Percentiles rank a stretch among this genome's conserved stretches.
phyloP scores from a whole-genome alignment of 768 basidiomycete genomes.

The Gloeopeniophorella convolvens region DNA sequence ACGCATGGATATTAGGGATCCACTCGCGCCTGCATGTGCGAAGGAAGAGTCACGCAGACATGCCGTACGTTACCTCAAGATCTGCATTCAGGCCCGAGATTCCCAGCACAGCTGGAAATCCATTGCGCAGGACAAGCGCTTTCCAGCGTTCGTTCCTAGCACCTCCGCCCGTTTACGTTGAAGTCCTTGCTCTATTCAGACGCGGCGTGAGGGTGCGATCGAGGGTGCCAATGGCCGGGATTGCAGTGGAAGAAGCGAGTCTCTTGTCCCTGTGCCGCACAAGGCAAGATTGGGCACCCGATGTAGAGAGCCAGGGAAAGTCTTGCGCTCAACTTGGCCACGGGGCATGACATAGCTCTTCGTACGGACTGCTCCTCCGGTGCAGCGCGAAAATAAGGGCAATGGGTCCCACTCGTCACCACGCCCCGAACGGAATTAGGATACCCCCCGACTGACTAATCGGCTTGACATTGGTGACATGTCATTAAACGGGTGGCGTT shows the following conservation, averaged over 20 bases:
- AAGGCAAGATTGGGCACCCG: not conserved
- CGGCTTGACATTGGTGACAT: slow-evolving; percentile 11
- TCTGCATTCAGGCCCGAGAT: slow-evolving; percentile 8
- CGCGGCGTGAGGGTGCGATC: slow-evolving; percentile 9
- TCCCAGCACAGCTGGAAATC: not conserved
- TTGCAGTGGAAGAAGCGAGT: not conserved
- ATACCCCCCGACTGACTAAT: slow-evolving; percentile 2
- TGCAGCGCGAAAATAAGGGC: too few species aligned
- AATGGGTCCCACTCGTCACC: too few species aligned
- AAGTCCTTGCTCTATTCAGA: slow-evolving; percentile 12
- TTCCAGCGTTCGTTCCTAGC: slow-evolving; percentile 10
- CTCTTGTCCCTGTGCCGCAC: not conserved
- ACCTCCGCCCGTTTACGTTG: slow-evolving; percentile 19
- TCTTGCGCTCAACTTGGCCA: too few species aligned
- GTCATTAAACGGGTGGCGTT: slow-evolving; percentile 14
- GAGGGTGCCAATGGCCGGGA: slow-evolving; percentile 15
- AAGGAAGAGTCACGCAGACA: too few species aligned
- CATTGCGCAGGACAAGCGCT: not conserved
- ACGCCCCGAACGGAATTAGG: not conserved
- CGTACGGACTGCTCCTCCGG: too few species aligned
- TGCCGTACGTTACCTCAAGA: slow-evolving; percentile 17
- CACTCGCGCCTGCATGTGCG: too few species aligned
- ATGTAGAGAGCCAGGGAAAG: too few species aligned
- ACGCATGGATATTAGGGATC: too few species aligned
- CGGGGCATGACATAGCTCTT: too few species aligned